Base-by-base conservation (phyloP, 352 stramenopile species). In the Globisporangium canariense region DNA sequence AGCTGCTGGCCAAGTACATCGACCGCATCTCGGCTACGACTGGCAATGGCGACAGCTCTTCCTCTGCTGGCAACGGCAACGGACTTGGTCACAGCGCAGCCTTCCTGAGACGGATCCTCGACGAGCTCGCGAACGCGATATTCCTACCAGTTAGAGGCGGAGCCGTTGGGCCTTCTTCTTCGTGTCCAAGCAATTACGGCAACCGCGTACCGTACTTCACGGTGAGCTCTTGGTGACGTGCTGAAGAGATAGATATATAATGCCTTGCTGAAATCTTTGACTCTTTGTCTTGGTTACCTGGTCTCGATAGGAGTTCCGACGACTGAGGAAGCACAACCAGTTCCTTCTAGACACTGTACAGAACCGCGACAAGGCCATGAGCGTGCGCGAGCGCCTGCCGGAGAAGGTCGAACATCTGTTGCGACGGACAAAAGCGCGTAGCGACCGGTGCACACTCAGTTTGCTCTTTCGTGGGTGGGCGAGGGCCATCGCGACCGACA, bases 1-100 rank as follows among this genome's bases (percentile, higher is more conserved):
- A 90, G 58, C 56, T 94, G 30, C 63, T 92, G 16, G 68, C 80
- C 10, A 90, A 89, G 63, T 92, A 88, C 61, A 76, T 86, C 16
- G 63, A 75, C 16, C 64, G 64, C 1, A 36, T 85, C 47, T 65
- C 54, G 1, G 9, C 41, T 11, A 62, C 8, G 2, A 52, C 59
- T 22, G 30, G 63, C 51, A 46, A 51, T 20, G 50, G 16, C 60
- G 11, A 62, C 64, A 58, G 28, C 25, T 49, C 16, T 18, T 22
- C 43, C 9, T 9, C 4, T 8, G 5, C 16, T 40, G 25, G 50
- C 25, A 40, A 50, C 6, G 52, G 34, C 25, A 63, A 46, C 20
- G 54, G 28, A 10, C 28, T 67, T 47, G 77, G 74, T 2, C 72
- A 81, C 18, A 88, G 79, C 45, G 64, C 69, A 3, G 62, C 67